phyloP scores from a whole-genome alignment of 1,139 yeast species.

The Kazachstania sp. region DNA sequence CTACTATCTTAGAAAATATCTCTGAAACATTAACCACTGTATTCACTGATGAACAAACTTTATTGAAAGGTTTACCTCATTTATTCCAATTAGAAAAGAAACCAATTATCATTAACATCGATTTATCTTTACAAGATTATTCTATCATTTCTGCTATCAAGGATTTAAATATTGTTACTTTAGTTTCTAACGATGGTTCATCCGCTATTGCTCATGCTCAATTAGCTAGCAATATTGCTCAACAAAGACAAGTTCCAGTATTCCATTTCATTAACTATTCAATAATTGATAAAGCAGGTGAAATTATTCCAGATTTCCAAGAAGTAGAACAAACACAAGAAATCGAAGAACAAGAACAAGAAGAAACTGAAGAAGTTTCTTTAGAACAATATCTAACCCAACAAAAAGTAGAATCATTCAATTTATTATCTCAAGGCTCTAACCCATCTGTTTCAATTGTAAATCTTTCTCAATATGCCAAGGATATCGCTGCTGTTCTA shows the following conservation, averaged over 20 bases:
- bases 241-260: constrained; percentile 44
- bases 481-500: constrained; percentile 39
- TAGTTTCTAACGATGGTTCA: constrained; percentile 52
- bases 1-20: constrained; percentile 13
- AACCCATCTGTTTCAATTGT: constrained; percentile 40
- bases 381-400: not conserved
- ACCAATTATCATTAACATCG: constrained; percentile 54
- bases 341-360: not conserved
- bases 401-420: not conserved
- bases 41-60: constrained; percentile 44
- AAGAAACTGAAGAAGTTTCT: not conserved
- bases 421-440: not conserved
- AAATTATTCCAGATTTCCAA: constrained; percentile 1
- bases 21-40: constrained; percentile 24
- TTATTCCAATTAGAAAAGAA: constrained; percentile 40
- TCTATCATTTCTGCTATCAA: constrained; percentile 60
- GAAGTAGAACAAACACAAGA: constrained; percentile 22
- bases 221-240: constrained; percentile 49
- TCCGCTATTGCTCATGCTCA: constrained; percentile 46
- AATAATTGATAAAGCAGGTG: not conserved
- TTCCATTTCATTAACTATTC: constrained; percentile 52
- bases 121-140: constrained; percentile 50
- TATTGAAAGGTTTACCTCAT: constrained; percentile 52
- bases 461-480: constrained; percentile 50
- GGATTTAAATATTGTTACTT: constrained; percentile 54